Conservation (phyloP, 2,329 filamentous ascomycete genomes). For the Calonectria honghensis region DNA sequence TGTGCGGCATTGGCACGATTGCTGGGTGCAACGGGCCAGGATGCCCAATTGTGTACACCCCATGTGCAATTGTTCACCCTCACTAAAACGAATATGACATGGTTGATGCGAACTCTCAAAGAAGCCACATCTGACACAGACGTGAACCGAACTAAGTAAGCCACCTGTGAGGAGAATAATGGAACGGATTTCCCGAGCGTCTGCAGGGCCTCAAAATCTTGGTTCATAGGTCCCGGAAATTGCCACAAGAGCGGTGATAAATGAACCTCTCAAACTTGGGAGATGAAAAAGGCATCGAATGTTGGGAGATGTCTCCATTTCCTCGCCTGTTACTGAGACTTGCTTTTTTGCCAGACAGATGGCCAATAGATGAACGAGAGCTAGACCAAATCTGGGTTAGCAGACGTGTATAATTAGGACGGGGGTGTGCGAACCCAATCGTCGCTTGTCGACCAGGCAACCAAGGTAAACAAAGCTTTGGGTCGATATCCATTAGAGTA, state of each 20-base stretch:
- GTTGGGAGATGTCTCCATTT: neutral
- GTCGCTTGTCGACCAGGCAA: slow-evolving; percentile 58
- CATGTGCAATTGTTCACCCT: neutral
- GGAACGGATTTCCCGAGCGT: no score
- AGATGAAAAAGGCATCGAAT: neutral
- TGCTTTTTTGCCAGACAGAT: neutral
- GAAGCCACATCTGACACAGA: neutral
- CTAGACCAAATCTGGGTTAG: neutral
- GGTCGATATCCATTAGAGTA: slow-evolving; percentile 43
- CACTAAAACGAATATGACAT: neutral
- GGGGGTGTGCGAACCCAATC: neutral
- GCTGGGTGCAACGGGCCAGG: slow-evolving; percentile 1
- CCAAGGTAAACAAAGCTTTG: slow-evolving; percentile 59
- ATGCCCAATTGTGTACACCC: neutral
- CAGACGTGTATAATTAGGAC: neutral
- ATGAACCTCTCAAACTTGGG: neutral
- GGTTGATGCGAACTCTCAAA: neutral
- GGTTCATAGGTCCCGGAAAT: neutral
- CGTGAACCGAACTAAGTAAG: neutral
- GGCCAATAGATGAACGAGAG: neutral
- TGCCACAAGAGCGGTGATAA: neutral
- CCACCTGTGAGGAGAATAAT: neutral
- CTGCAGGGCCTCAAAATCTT: neutral
- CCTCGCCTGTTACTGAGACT: neutral
- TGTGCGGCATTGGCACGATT: slow-evolving; percentile 6